Conservation (phyloP, 306 rosid genomes). For the Datisca glomerata region DNA sequence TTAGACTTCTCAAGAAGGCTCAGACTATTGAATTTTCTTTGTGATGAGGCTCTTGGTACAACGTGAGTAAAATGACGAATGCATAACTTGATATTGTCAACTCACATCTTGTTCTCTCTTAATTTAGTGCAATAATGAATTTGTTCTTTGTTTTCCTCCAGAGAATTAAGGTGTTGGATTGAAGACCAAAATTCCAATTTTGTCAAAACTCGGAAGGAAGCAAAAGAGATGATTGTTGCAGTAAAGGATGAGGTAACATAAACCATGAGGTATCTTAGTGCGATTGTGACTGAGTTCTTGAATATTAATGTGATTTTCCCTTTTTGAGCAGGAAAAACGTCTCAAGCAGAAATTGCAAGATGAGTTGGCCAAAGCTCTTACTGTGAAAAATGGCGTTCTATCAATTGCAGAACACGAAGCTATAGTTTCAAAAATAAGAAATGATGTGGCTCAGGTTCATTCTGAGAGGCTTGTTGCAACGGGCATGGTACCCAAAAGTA, state of each 20-base stretch:
- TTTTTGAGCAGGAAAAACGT: slow-evolving; percentile 21
- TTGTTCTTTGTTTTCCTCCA: slow-evolving; percentile 11
- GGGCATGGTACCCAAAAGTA: slow-evolving; percentile 35
- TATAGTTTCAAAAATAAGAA: slow-evolving; percentile 28
- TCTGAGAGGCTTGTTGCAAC: slow-evolving; percentile 33
- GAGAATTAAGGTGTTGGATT: slow-evolving; percentile 38
- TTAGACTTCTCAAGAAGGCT: slow-evolving; percentile 32
- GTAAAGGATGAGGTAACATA: slow-evolving; percentile 30
- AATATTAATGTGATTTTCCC: neutral
- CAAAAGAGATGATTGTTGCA: slow-evolving; percentile 24
- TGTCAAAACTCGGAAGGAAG: slow-evolving; percentile 18
- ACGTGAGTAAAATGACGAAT: slow-evolving; percentile 22
- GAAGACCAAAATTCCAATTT: slow-evolving; percentile 23
- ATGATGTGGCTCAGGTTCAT: slow-evolving; percentile 41
- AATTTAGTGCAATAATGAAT: neutral
- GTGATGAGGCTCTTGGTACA: slow-evolving; percentile 42
- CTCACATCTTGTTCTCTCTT: too few species aligned
- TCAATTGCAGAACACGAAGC: slow-evolving; percentile 22
- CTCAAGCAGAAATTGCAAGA: slow-evolving; percentile 30
- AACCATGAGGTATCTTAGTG: neutral
- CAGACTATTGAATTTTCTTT: slow-evolving; percentile 28
- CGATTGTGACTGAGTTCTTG: neutral
- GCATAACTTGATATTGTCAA: neutral
- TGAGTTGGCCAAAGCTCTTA: slow-evolving; percentile 29
- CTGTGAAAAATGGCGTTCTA: slow-evolving; percentile 17